phyloP scores from a whole-genome alignment of 2,329 filamentous ascomycete genomes.

The Xenoacremonium recifei region DNA sequence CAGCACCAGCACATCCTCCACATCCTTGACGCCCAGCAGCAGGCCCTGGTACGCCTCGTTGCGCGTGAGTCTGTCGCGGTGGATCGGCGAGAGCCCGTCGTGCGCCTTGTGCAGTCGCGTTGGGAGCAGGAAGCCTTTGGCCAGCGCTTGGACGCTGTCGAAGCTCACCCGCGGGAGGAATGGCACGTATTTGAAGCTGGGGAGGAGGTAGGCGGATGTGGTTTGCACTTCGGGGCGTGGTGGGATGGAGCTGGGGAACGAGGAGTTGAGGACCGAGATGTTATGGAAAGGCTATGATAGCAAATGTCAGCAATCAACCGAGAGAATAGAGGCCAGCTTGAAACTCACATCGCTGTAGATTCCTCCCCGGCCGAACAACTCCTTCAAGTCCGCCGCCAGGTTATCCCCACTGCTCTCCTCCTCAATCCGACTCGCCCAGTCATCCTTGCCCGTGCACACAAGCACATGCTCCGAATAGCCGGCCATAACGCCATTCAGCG shows the following conservation, averaged over 20 bases:
- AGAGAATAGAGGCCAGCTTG: background rate
- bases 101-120: constrained; percentile 61
- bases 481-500: constrained; percentile 74
- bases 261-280: constrained; percentile 73
- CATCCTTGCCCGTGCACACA: constrained; percentile 73
- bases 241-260: constrained; percentile 61
- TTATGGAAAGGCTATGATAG: constrained; percentile 75
- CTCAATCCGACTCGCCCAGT: constrained; percentile 85
- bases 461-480: constrained; percentile 80
- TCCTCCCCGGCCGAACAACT: constrained; percentile 64
- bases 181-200: constrained; percentile 78
- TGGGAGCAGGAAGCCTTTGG: constrained; percentile 66
- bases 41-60: constrained; percentile 51
- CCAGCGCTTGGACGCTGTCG: constrained; percentile 54
- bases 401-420: constrained; percentile 70
- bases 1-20: constrained; percentile 70
- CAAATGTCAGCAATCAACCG: background rate
- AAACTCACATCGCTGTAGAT: constrained; percentile 61
- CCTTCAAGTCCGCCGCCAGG: constrained; percentile 70
- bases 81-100: constrained; percentile 55
- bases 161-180: constrained; percentile 63
- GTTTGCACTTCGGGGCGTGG: constrained; percentile 45
- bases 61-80: constrained; percentile 50
- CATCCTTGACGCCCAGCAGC: constrained; percentile 58
- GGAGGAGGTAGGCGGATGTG: constrained; percentile 73